phyloP scores from a whole-genome alignment of 176 grass and related monocot species.

The Puccinellia tenuiflora region DNA sequence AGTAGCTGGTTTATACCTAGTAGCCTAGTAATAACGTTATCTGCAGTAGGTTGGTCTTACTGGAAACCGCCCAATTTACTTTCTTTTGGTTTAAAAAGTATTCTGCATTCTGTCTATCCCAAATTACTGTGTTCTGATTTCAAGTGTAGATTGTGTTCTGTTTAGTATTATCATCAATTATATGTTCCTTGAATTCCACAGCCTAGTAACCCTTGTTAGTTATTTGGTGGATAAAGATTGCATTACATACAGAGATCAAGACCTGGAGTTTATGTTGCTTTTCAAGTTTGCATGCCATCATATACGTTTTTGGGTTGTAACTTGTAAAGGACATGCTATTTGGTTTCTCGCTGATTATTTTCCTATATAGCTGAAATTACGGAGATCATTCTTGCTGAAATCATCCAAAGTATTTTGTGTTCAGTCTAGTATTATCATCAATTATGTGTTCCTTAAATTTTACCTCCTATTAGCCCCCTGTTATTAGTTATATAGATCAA shows the following conservation, averaged over 20 bases:
- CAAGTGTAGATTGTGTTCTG: background rate
- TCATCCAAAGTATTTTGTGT: background rate
- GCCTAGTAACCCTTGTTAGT: background rate
- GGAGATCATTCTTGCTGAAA: no score
- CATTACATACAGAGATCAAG: background rate
- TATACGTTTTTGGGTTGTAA: background rate
- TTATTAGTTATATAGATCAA: no score
- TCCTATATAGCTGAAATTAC: no score
- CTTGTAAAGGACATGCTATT: background rate
- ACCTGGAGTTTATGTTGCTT: background rate
- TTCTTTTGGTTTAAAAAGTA: background rate
- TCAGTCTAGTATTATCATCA: background rate
- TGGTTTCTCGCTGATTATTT: no score
- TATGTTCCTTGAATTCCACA: background rate
- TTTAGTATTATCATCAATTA: background rate
- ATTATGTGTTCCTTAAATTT: background rate
- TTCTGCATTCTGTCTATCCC: background rate
- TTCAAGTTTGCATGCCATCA: background rate
- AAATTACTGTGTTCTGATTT: background rate
- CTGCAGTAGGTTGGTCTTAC: background rate
- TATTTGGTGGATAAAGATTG: constrained; percentile 3
- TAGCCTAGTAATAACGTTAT: background rate
- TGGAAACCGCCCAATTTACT: background rate
- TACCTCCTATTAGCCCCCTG: no score
- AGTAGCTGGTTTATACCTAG: background rate